Evolutionary conservation across 192 early-diverging fungal species (phyloP).

Genomic region (Umbelopsis sp.): DNA sequence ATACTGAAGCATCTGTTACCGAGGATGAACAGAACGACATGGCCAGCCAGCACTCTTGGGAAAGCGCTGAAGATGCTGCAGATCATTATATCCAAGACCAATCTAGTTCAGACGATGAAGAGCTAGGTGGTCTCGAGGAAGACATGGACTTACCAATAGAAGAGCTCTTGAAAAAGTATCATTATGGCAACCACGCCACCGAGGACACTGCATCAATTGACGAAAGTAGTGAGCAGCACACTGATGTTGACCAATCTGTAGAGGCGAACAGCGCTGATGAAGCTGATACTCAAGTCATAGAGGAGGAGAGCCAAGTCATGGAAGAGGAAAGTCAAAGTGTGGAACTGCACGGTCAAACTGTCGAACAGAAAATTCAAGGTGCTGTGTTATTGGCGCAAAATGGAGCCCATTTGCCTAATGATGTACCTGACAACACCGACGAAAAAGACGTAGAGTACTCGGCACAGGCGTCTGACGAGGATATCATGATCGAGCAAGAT

Average conservation of each 20-base stretch:
- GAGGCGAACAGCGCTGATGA: background rate
- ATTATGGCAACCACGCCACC: slow-evolving; percentile 29
- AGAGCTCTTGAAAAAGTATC: slow-evolving; percentile 58
- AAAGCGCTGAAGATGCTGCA: slow-evolving; percentile 23
- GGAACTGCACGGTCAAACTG: slow-evolving; percentile 16
- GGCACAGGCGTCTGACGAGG: slow-evolving; percentile 28
- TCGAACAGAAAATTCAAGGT: slow-evolving; percentile 27
- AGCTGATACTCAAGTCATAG: background rate
- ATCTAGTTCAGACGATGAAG: slow-evolving; percentile 47
- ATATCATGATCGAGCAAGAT: slow-evolving; percentile 30
- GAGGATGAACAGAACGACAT: slow-evolving; percentile 25
- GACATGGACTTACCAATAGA: slow-evolving; percentile 71
- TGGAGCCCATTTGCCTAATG: no score
- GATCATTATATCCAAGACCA: slow-evolving; percentile 31
- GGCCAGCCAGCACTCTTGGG: slow-evolving; percentile 31
- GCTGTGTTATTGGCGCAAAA: slow-evolving; percentile 6
- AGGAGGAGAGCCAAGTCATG: background rate
- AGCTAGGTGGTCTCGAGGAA: slow-evolving; percentile 54
- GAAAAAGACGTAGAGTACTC: slow-evolving; percentile 5
- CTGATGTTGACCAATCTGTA: slow-evolving; percentile 23
- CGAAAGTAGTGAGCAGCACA: slow-evolving; percentile 28
- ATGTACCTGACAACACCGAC: slow-evolving; percentile 6
- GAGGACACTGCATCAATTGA: slow-evolving; percentile 29
- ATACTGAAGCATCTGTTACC: background rate
- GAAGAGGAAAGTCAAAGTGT: slow-evolving; percentile 14